These are phyloP conservation scores for Aspergillus tamarii DNA, from an alignment of 2,329 filamentous ascomycete species.

Conservation along the genomic window DNA sequence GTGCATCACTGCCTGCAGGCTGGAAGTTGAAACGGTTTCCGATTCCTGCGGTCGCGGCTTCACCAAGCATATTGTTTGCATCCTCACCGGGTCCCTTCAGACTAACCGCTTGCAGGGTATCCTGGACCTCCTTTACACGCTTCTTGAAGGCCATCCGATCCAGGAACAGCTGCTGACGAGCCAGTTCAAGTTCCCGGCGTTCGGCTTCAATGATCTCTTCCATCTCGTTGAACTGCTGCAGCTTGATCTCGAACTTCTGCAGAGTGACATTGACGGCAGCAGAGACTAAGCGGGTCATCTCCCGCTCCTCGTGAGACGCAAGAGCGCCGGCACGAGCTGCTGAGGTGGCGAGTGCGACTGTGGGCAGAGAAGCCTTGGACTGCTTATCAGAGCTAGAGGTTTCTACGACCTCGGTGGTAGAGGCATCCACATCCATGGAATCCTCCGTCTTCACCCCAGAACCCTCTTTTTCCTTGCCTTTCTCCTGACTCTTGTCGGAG, in stretches of 20 bases:
- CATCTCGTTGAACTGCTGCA: conserved; percentile 96
- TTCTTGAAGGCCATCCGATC: conserved; percentile 90
- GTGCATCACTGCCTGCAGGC: conserved; percentile 32
- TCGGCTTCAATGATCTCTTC: conserved; percentile 90
- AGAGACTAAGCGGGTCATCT: conserved; percentile 91
- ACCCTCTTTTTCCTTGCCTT: conserved; percentile 54
- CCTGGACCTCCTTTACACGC: conserved; percentile 80
- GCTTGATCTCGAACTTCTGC: conserved; percentile 92
- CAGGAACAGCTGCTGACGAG: conserved; percentile 88
- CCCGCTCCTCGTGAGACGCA: conserved; percentile 93
- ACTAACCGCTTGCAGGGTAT: conserved; percentile 59
- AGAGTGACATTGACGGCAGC: conserved; percentile 92
- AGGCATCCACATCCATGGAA: conserved; percentile 60
- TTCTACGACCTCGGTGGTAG: conserved; percentile 44
- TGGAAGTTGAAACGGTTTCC: conserved; percentile 48
- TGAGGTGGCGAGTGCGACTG: conserved; percentile 81
- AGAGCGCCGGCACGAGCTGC: conserved; percentile 85
- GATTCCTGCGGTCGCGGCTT: conserved; percentile 38
- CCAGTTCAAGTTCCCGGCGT: conserved; percentile 87
- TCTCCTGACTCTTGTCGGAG: conserved; percentile 49
- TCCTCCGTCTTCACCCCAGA: conserved; percentile 57
- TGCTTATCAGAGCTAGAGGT: conserved; percentile 47
- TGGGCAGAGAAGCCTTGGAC: conserved; percentile 60
- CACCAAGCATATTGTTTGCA: conserved; percentile 38
- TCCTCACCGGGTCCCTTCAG: conserved; percentile 48